Evolutionary conservation across 345 rosid species (phyloP), one percentile per base, ranked within the genome.

Genomic region (Corymbia maculata): DNA sequence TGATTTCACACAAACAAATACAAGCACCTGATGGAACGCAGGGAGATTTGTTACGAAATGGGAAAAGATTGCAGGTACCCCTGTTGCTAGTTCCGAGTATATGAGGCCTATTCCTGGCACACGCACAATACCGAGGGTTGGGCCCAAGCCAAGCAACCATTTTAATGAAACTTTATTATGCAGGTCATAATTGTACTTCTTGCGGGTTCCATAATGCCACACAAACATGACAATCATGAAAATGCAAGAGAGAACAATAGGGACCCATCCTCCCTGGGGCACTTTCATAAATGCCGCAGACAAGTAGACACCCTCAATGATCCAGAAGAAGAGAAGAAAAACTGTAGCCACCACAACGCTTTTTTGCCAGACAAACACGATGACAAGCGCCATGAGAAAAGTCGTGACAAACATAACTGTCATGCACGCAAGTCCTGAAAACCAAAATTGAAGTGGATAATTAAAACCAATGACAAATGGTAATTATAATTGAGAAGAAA

Each of bases 21-120:
- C 99, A 86, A 95, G 89, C 30, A 96, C 97, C 89, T 96, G 94
- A 86, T 95, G 99, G 91, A 97, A 97, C 1, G 99, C 99, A 19
- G 99, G 99, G 87, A 97, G 94, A 92, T 97, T 97, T 50, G 98
- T 97, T 21, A 97, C 99, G 49, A 97, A 97, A 91, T 97, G 99
- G 68, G 99, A 97, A 92, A 97, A 97, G 85, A 96, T 96, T 86
- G 99, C 94, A 82, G 99, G 99, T 88, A 97, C 96, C 51, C 99
- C 99, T 12, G 99, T 95, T 52, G 98, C 99, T 87, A 96, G 91
- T 90, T 97, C 99, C 1, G 99, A 94, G 92, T 97, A 96, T 85
- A 97, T 92, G 53, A 97, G 97, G 75, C 99, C 99, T 89, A 96
- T 96, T 79, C 99, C 99, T 36, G 98, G 98, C 59, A 97, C 99